Percentiles rank a stretch among this genome's conserved stretches.
Evolutionary conservation across 192 early-diverging fungal genomes (phyloP).

Genomic region (Chytriomyces sp.): DNA sequence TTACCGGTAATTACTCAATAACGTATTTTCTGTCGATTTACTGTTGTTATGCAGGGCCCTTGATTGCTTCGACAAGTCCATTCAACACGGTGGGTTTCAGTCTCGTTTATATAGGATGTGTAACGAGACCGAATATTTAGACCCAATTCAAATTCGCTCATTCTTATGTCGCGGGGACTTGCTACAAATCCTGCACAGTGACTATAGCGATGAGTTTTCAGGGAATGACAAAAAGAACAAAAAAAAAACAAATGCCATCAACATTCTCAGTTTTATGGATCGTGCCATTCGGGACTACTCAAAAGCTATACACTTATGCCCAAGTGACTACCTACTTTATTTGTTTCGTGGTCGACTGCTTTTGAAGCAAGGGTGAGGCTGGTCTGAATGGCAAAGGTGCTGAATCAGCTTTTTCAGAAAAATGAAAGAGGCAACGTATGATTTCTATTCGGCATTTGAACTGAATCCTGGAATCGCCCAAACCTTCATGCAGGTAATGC

Average conservation of each 20-base stretch:
- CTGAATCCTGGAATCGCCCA: constrained; percentile 60
- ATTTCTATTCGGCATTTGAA: constrained; percentile 62
- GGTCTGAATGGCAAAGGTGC: not conserved
- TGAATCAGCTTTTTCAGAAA: constrained; percentile 15
- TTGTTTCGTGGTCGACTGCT: constrained; percentile 54
- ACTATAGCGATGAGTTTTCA: constrained; percentile 25
- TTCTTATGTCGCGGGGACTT: constrained; percentile 55
- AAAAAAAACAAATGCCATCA: constrained; percentile 11
- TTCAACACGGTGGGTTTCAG: constrained; percentile 36
- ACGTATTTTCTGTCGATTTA: not conserved
- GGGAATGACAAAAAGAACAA: constrained; percentile 22
- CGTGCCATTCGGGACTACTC: constrained; percentile 53
- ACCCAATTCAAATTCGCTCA: constrained; percentile 43
- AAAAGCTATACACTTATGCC: constrained; percentile 53
- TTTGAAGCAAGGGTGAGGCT: constrained; percentile 43
- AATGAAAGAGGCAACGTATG: constrained; percentile 54
- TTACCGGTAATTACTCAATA: not conserved
- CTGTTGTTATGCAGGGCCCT: constrained; percentile 33
- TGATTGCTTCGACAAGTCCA: constrained; percentile 47
- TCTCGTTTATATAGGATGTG: not conserved
- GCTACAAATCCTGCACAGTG: constrained; percentile 47
- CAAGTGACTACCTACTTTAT: constrained; percentile 53
- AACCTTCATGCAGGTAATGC: constrained; percentile 57
- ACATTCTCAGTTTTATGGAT: constrained; percentile 33
- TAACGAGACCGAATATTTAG: constrained; percentile 15